Base-by-base conservation (phyloP, 768 basidiomycete species). In the Xanthoconium stramineum region DNA sequence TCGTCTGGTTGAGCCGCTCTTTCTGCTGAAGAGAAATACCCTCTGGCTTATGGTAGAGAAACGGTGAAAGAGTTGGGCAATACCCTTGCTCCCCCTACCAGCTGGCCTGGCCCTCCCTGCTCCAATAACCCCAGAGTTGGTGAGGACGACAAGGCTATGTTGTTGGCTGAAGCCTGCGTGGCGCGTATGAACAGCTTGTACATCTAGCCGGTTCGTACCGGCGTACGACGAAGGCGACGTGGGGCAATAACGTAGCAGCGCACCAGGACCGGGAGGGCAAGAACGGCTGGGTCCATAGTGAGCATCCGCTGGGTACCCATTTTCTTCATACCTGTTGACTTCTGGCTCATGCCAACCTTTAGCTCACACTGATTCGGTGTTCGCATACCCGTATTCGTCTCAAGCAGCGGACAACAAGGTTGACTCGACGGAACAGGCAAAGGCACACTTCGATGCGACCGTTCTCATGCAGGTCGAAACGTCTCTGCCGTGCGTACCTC, bases 211-310 rank as follows among this genome's bases (percentile, higher is more conserved):
- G 65, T 53, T 66, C 72, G 11, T 75, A 77, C 59, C 84, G 75
- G 72, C 76, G 77, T 52, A 89, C 88, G 67, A 88, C 84, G 35
- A 85, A 88, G 19, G 91, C 86, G 1, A 97, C 93, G 0, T 88
- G 83, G 80, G 92, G 91, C 52, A 93, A 94, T 77, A 94, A 94
- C 60, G 88, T 93, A 56, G 93, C 94, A 62, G 91, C 94, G 1
- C 96, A 98, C 61, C 95, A 98, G 81, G 91, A 95, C 71, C 91
- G 89, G 85, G 83, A 86, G 51, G 91, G 91, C 36, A 78, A 74
- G 65, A 86, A 84, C 62, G 51, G 61, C 3, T 94, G 79, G 78
- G 68, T 85, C 20, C 55, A 77, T 65, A 97, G 97, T 73, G 84
- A 84, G 66, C 89, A 96, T 51, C 94, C 96, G 0, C 80, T 84